Percentiles rank a stretch among this genome's conserved stretches.
phyloP scores from a whole-genome alignment of 2,329 filamentous ascomycete genomes.

The Trichoderma atroviride region DNA sequence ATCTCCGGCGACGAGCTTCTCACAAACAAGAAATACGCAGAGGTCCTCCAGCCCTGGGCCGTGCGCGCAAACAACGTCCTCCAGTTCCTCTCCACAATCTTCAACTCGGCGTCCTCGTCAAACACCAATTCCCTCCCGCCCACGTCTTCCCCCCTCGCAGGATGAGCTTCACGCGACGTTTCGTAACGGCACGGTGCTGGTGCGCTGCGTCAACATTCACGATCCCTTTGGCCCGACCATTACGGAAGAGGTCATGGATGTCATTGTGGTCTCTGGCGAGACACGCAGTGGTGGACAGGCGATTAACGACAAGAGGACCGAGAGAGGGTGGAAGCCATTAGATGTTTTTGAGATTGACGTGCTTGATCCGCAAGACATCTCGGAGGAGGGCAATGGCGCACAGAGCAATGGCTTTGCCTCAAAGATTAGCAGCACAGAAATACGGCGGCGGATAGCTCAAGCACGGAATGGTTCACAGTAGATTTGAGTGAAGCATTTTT shows the following conservation, averaged over 20 bases:
- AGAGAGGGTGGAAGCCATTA: constrained; percentile 74
- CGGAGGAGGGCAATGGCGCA: constrained; percentile 52
- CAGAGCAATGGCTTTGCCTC: constrained; percentile 62
- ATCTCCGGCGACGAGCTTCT: constrained; percentile 88
- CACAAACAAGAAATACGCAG: constrained; percentile 84
- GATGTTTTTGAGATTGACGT: constrained; percentile 90
- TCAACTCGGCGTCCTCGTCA: constrained; percentile 45
- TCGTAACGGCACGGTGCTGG: constrained; percentile 59
- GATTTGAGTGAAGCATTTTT: background rate
- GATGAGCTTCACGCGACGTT: constrained; percentile 53
- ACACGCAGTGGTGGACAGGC: constrained; percentile 80
- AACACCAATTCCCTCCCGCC: constrained; percentile 22
- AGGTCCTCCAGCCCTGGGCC: constrained; percentile 80
- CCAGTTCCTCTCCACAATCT: constrained; percentile 71
- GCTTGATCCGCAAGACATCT: constrained; percentile 59
- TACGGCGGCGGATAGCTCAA: constrained; percentile 57
- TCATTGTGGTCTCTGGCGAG: constrained; percentile 84
- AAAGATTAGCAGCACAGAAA: constrained; percentile 92
- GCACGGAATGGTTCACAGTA: constrained; percentile 29
- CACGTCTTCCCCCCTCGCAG: constrained; percentile 11
- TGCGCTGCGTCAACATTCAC: constrained; percentile 82
- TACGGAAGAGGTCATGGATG: constrained; percentile 75
- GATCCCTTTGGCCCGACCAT: constrained; percentile 92
- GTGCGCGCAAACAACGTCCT: constrained; percentile 69
- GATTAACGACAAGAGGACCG: constrained; percentile 79